phyloP scores from a whole-genome alignment of 2,329 filamentous ascomycete genomes.

The Aspergillus brasiliensis region DNA sequence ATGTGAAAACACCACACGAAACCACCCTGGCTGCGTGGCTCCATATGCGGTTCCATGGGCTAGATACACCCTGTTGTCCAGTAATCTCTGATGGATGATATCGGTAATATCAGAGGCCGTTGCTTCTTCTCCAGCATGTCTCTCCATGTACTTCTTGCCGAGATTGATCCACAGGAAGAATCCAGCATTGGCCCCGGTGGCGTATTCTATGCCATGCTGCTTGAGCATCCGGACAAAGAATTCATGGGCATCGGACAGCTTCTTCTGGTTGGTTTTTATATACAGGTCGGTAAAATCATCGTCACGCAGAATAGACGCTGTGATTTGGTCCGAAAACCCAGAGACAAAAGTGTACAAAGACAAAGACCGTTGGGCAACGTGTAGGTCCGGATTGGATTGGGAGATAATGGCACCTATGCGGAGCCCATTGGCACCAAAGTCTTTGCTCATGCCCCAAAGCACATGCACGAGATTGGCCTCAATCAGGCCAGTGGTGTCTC shows the following conservation, averaged over 20 bases:
- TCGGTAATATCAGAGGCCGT: too few relatives aligned
- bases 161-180: neutral
- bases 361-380: constrained; percentile 42
- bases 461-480: constrained; percentile 56
- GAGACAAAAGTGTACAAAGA: constrained; percentile 53
- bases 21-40: too few relatives aligned
- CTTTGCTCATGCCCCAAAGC: constrained; percentile 51
- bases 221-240: neutral
- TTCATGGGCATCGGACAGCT: constrained; percentile 28
- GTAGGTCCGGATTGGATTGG: constrained; percentile 47
- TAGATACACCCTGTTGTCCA: too few relatives aligned
- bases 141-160: too few relatives aligned
- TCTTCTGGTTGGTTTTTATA: constrained; percentile 46
- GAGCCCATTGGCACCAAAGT: constrained; percentile 61
- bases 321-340: constrained; percentile 43
- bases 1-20: too few relatives aligned
- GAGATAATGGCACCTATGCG: constrained; percentile 56
- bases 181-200: neutral
- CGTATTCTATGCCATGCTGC: neutral
- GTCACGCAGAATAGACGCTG: constrained; percentile 49
- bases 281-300: constrained; percentile 49
- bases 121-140: too few relatives aligned
- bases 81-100: too few relatives aligned
- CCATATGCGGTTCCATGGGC: too few relatives aligned
- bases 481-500: constrained; percentile 49